Evolutionary conservation across 148 eudicot genomes (phyloP).

Genomic region (Arbutus unedo): DNA sequence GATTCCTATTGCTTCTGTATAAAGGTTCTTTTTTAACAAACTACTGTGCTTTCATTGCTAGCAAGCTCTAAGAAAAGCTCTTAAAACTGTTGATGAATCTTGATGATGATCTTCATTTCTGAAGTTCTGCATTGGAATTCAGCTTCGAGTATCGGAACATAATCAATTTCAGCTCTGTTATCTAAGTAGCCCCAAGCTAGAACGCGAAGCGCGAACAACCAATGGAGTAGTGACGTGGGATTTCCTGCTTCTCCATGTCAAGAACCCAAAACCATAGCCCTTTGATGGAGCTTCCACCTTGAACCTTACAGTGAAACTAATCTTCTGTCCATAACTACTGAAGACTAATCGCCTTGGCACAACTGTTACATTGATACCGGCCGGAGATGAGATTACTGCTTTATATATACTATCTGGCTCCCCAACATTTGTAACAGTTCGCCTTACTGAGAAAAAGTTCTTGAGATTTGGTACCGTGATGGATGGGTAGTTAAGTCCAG

Average conservation of each 20-base stretch:
- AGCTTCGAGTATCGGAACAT: background rate
- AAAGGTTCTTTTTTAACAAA: background rate
- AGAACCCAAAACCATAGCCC: slow-evolving; percentile 41
- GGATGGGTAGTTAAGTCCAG: slow-evolving; percentile 43
- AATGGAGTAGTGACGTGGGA: slow-evolving; percentile 35
- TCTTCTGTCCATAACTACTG: slow-evolving; percentile 32
- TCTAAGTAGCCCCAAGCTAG: slow-evolving; percentile 26
- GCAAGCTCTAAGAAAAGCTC: background rate
- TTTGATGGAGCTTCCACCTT: slow-evolving; percentile 29
- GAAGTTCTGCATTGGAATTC: background rate
- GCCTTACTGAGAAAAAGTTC: slow-evolving; percentile 22
- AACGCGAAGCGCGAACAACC: slow-evolving; percentile 26
- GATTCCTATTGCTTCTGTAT: background rate
- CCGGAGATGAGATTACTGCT: slow-evolving; percentile 37
- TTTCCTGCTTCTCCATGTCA: slow-evolving; percentile 38
- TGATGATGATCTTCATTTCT: background rate
- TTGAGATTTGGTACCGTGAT: slow-evolving; percentile 46
- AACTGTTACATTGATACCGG: slow-evolving; percentile 43
- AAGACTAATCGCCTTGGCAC: slow-evolving; percentile 35
- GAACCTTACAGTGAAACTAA: slow-evolving; percentile 38
- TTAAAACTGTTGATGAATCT: background rate
- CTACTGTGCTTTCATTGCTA: background rate
- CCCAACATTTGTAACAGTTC: slow-evolving; percentile 53
- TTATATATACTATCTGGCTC: slow-evolving; percentile 28
- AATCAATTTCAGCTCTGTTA: slow-evolving; percentile 5